Conservation (phyloP, 78 protist genomes). For the Trichosphaerium sp. region DNA sequence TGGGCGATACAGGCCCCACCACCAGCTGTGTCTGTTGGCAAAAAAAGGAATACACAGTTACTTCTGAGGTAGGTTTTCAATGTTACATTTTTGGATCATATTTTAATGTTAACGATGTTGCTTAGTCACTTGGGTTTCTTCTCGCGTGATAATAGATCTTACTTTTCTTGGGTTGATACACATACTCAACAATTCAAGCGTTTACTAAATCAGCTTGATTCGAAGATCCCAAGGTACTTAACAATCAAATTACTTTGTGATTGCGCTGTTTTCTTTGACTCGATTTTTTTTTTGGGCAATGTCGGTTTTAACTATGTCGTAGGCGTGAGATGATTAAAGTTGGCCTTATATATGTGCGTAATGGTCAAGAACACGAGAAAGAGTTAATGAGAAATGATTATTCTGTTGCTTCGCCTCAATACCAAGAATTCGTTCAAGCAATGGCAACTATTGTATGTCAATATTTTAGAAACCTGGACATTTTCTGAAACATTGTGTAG, state of each 20-base stretch:
- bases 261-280: neutral
- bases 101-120: too few species aligned
- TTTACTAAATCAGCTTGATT: conserved; percentile 1
- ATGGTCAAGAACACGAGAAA: conserved; percentile 76
- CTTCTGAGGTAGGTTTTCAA: too few species aligned
- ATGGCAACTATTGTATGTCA: conserved; percentile 76
- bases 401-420: conserved; percentile 17
- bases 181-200: neutral
- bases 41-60: too few species aligned
- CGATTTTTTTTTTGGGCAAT: neutral
- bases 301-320: neutral
- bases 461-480: conserved; percentile 3
- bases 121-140: conserved; percentile 17
- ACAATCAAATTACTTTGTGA: neutral
- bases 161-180: conserved; percentile 10
- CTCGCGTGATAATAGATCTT: conserved; percentile 11
- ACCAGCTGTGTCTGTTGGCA: too few species aligned
- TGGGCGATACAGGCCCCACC: too few species aligned
- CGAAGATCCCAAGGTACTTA: neutral
- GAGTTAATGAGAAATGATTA: conserved; percentile 53
- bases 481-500: neutral
- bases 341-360: conserved; percentile 75
- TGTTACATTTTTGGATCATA: too few species aligned
- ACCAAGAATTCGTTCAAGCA: conserved; percentile 60
- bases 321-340: conserved; percentile 71